These are phyloP conservation scores for Eragrostis nindensis DNA, from an alignment of 176 grass and related monocot genomes.

Conservation along the genomic window DNA sequence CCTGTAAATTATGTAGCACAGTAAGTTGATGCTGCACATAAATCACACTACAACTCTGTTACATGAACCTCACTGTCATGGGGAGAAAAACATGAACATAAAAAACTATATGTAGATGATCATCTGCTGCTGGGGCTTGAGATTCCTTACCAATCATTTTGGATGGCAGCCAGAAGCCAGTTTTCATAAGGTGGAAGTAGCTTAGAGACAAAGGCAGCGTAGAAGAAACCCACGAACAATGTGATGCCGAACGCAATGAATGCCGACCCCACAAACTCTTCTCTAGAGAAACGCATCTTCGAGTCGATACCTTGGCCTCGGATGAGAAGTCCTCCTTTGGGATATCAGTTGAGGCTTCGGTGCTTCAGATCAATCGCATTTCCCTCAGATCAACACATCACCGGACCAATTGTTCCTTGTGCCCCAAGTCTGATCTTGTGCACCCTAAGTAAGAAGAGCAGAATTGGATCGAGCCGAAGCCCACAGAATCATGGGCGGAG, in stretches of 20 bases:
- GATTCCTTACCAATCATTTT: conserved; percentile 55
- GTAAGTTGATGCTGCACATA: neutral
- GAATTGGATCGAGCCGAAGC: no score
- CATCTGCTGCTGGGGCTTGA: neutral
- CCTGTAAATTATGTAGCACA: conserved; percentile 43
- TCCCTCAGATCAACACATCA: neutral
- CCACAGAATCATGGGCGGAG: no score
- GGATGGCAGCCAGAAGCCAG: conserved; percentile 43
- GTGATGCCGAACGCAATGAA: conserved; percentile 40
- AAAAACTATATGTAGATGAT: no score
- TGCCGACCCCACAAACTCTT: conserved; percentile 1
- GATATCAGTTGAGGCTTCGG: neutral
- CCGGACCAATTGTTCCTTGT: no score
- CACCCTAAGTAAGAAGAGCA: no score
- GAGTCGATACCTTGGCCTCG: neutral
- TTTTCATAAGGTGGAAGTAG: conserved; percentile 54
- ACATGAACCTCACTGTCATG: neutral
- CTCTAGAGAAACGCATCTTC: conserved; percentile 32
- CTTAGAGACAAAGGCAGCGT: conserved; percentile 53
- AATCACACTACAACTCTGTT: neutral
- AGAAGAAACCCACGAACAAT: conserved; percentile 48
- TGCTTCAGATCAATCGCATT: no score
- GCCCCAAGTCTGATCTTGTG: no score
- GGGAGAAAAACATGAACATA: neutral
- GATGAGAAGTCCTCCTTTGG: neutral